Base-by-base conservation (phyloP, 257 asterid genomes). In the Nicotiana obtusifolia region DNA sequence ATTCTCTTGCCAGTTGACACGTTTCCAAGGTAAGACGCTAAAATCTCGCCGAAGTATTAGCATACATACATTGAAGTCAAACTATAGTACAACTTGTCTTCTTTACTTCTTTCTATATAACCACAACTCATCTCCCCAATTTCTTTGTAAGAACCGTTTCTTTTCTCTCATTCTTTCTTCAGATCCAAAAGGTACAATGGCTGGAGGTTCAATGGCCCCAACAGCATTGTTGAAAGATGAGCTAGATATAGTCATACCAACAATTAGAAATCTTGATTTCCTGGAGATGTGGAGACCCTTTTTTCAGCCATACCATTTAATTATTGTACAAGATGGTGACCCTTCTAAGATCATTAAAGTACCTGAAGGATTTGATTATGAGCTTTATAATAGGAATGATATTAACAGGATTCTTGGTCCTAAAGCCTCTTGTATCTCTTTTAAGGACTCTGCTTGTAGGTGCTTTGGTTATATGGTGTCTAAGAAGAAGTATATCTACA, bases 361-460 rank as follows among this genome's bases (percentile, higher is more conserved):
- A 0, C 83, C 83, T 67, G 68, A 67, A 69, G 83, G 83, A 11
- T 81, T 81, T 81, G 80, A 81, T 49, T 68, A 81, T 68, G 83
- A 81, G 69, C 64, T 81, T 3, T 81, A 81, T 37, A 81, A 81
- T n/a, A 44, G 83, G 8, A 54, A 81, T 81, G 83, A 81, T 81
- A 81, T 81, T 5, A 81, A 81, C 56, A 81, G 80, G 67, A 81
- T 81, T 81, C 77, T 81, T 73, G 83, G 83, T 10, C 83, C 83
- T 30, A 81, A 81, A 33, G 83, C 83, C 0, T 49, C 47, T 68
- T 81, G 83, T 2, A 81, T 81, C 22, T 81, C 83, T 13, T 66
- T 66, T 81, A 81, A 81, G 44, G 83, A 81, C 67, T 81, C 83
- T 81, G 83, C 83, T 81, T 81, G 83, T 67, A n/a, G 83, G 67